Conservation (phyloP, 2,329 filamentous ascomycete genomes). For the Penicillium corylophilum region DNA sequence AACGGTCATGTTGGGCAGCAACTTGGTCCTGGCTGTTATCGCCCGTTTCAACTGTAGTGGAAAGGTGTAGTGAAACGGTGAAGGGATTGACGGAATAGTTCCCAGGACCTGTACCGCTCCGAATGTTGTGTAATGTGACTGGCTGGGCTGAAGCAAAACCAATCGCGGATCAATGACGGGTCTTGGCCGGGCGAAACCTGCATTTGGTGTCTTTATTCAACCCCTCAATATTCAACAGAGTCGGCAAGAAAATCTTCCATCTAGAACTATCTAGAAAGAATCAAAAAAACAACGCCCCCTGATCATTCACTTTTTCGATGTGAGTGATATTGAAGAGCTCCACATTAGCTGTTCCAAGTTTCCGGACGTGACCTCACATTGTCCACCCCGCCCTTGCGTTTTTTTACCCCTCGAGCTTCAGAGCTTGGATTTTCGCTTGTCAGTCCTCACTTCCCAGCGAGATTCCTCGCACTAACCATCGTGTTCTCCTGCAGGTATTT, state of each 20-base stretch:
- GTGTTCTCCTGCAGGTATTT: not conserved
- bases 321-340: conserved; percentile 24
- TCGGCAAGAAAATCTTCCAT: not conserved
- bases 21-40: not conserved
- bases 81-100: not conserved
- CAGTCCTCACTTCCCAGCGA: not conserved
- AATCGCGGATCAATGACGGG: conserved; percentile 6
- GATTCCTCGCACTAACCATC: not conserved
- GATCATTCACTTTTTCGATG: conserved; percentile 10
- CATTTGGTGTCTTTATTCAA: not conserved
- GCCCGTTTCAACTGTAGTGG: too few species aligned
- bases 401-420: not conserved
- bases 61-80: too few species aligned
- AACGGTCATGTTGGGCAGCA: conserved; percentile 6
- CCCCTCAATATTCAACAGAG: too few species aligned
- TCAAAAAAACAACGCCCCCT: not conserved
- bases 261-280: not conserved
- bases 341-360: conserved; percentile 18
- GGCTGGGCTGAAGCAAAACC: conserved; percentile 3
- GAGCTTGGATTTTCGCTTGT: not conserved
- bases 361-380: conserved; percentile 16
- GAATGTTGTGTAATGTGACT: not conserved
- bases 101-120: not conserved
- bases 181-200: not conserved
- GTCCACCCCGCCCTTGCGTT: conserved; percentile 1